Evolutionary conservation across 306 rosid genomes (phyloP), one percentile per base, ranked within the genome.

Genomic region (Betula pendula): DNA sequence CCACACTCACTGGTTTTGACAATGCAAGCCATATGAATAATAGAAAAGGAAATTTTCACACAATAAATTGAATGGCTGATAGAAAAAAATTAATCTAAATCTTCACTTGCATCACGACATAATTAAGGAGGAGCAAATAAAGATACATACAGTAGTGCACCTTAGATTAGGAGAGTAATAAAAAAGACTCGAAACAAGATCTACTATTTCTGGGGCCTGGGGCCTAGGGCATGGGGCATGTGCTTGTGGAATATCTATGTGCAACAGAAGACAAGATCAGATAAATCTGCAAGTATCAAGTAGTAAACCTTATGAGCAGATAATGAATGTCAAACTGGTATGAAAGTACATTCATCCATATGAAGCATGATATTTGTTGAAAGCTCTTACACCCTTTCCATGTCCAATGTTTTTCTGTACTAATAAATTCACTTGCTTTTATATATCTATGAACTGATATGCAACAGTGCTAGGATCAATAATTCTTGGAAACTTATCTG

Each of bases 131-230:
- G 8, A 38, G 27, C 15, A 9, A 35, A 17, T 35, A 48, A 48
- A 59, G 73, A 71, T 48, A 85, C 96, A 73, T 80, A 90, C 96
- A 68, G 90, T 87, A 51, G 88, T 81, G 79, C 88, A 84, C 60
- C 92, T 77, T 15, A 90, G 87, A 71, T 84, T 90, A 20, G 92
- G 92, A 75, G 92, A 90, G 71, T 90, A 88, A 48, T 90, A 92
- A 45, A 90, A 90, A 14, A 90, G 90, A 71, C 96, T 88, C 42
- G 92, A 90, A 44, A 86, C 93, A 63, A 89, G 89, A 83, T 89
- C 90, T 72, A 84, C 90, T 7, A 89, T 90, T 84, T 84, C 89
- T n/a, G 89, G 89, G 65, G n/a, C n/a, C n/a, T n/a, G n/a, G n/a
- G n/a, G n/a, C n/a, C n/a, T n/a, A n/a, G n/a, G n/a, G n/a, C n/a